phyloP scores from a whole-genome alignment of 345 rosid species.

The Citrus australasica region DNA sequence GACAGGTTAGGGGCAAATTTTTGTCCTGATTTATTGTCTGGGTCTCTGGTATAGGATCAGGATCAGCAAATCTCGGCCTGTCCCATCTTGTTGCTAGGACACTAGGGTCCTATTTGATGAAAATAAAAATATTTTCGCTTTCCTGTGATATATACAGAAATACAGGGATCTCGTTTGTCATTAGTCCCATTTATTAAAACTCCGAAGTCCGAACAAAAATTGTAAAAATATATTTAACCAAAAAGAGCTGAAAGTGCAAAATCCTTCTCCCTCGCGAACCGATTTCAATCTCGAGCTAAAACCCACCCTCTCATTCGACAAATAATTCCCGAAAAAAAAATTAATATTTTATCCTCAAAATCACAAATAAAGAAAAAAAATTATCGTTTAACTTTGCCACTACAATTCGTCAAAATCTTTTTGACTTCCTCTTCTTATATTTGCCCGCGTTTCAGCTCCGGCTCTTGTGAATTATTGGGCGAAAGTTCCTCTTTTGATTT shows the following conservation, averaged over 20 bases:
- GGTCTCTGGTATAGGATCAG: too few relatives aligned
- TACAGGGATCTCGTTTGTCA: background rate
- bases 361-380: too few relatives aligned
- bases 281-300: background rate
- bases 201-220: background rate
- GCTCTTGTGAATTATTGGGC: background rate
- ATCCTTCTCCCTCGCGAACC: background rate
- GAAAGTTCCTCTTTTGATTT: background rate
- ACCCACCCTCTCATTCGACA: background rate
- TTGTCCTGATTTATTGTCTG: too few relatives aligned
- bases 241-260: background rate
- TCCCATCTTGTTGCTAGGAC: too few relatives aligned
- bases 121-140: too few relatives aligned
- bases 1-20: too few relatives aligned
- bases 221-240: background rate
- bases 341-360: background rate
- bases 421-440: background rate
- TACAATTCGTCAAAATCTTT: background rate
- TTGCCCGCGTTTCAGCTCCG: background rate
- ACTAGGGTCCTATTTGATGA: background rate
- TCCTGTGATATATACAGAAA: background rate
- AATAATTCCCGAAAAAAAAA: background rate
- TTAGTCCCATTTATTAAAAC: background rate
- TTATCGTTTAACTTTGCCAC: background rate
- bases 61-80: too few relatives aligned